These are phyloP conservation scores for Vinca major DNA, from an alignment of 305 asterid species.

Conservation along the genomic window DNA sequence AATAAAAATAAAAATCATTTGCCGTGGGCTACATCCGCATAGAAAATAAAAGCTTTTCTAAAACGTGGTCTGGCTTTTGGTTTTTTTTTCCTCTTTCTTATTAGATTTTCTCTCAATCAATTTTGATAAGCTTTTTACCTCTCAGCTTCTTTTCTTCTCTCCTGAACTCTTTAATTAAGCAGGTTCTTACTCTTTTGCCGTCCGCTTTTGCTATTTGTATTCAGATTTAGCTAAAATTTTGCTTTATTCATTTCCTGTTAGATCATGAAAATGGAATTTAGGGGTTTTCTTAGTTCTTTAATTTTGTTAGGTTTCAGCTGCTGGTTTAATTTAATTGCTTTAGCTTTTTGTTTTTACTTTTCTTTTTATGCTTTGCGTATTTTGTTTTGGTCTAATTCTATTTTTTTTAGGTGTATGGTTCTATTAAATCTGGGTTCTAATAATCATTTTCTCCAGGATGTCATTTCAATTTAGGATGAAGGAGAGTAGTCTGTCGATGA, in stretches of 20 bases:
- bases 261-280: constrained; percentile 4
- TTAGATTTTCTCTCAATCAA: constrained; percentile 21
- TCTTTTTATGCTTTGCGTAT: not conserved
- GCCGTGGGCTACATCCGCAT: not conserved
- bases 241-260: not conserved
- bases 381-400: not conserved
- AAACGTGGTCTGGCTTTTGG: constrained; percentile 42
- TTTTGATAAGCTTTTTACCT: constrained; percentile 18
- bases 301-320: not conserved
- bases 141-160: not conserved
- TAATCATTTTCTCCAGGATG: no score
- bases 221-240: not conserved
- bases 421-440: no score
- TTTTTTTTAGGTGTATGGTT: no score
- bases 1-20: constrained; percentile 4
- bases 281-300: not conserved
- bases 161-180: constrained; percentile 4
- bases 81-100: constrained; percentile 30
- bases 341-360: not conserved
- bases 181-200: constrained; percentile 2
- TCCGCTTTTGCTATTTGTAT: not conserved
- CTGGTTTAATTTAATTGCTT: not conserved
- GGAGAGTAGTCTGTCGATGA: no score
- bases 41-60: not conserved
- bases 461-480: no score